Percentiles rank a stretch among this genome's conserved stretches.
These are phyloP conservation scores for Diaporthe amygdali DNA, from an alignment of 2,329 filamentous ascomycete genomes.

Conservation along the genomic window DNA sequence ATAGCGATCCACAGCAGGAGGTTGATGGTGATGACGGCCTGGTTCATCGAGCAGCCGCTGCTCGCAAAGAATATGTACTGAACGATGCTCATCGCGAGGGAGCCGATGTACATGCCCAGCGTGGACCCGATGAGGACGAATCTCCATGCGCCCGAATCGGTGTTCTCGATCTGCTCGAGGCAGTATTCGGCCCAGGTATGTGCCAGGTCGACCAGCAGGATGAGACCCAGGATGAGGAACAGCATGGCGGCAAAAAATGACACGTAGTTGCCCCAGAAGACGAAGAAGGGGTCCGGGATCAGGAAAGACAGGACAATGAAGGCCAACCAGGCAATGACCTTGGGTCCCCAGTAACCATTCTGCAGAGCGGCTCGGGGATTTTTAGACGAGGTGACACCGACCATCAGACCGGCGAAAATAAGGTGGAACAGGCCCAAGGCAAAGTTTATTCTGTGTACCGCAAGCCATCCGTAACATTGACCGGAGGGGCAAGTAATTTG, in stretches of 20 bases:
- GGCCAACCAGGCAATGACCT: slow-evolving; percentile 86
- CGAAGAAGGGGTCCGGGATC: slow-evolving; percentile 93
- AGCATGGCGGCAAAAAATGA: slow-evolving; percentile 87
- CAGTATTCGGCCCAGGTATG: slow-evolving; percentile 98
- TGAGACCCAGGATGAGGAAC: slow-evolving; percentile 90
- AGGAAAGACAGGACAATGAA: slow-evolving; percentile 92
- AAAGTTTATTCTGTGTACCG: slow-evolving; percentile 97
- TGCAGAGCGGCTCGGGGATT: slow-evolving; percentile 87
- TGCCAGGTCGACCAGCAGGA: slow-evolving; percentile 91
- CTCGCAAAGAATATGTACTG: slow-evolving; percentile 97
- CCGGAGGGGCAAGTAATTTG: slow-evolving; percentile 91
- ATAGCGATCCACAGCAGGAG: slow-evolving; percentile 81
- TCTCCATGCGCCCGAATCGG: slow-evolving; percentile 85
- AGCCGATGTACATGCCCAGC: slow-evolving; percentile 89
- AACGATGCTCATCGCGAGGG: slow-evolving; percentile 90
- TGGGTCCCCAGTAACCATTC: slow-evolving; percentile 99
- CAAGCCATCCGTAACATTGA: slow-evolving; percentile 93
- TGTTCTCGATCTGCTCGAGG: slow-evolving; percentile 88
- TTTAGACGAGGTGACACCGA: slow-evolving; percentile 87
- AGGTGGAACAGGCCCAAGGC: slow-evolving; percentile 94
- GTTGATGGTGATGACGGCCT: slow-evolving; percentile 94
- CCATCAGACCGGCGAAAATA: slow-evolving; percentile 80
- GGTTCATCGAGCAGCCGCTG: slow-evolving; percentile 89
- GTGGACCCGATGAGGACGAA: slow-evolving; percentile 89
- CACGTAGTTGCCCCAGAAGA: slow-evolving; percentile 95